Percentiles rank a stretch among this genome's conserved stretches.
phyloP scores from a whole-genome alignment of 305 asterid species.

The Fraxinus floribunda region DNA sequence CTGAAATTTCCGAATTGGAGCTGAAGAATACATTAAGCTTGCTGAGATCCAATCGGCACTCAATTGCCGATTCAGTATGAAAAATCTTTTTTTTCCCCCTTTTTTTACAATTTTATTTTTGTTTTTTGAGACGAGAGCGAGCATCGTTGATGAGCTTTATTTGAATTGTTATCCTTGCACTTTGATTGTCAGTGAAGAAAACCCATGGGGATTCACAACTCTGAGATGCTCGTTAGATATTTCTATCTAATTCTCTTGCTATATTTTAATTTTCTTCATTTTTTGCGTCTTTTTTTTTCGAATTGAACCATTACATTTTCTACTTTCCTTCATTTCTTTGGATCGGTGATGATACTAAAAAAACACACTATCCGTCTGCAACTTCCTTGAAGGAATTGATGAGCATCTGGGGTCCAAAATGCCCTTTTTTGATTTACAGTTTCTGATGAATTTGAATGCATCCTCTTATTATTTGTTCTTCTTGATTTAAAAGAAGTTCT shows the following conservation, averaged over 20 bases:
- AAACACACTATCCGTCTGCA: neutral
- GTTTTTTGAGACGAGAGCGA: neutral
- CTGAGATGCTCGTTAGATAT: neutral
- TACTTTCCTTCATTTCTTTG: neutral
- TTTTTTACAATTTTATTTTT: neutral
- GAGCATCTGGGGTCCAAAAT: neutral
- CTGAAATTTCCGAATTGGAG: constrained; percentile 21
- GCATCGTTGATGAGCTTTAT: constrained; percentile 4
- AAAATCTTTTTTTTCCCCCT: neutral
- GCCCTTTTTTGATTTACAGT: neutral
- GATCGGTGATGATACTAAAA: neutral
- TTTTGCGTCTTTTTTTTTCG: neutral
- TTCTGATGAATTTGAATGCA: no score
- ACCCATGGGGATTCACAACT: neutral
- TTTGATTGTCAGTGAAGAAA: constrained; percentile 13
- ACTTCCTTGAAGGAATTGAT: neutral
- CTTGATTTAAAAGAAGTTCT: no score
- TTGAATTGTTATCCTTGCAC: constrained; percentile 15
- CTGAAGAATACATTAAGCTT: constrained; percentile 18
- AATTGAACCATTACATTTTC: neutral
- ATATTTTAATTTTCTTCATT: neutral
- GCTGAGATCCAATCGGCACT: constrained; percentile 15
- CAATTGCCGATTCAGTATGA: neutral
- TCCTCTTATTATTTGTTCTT: no score
- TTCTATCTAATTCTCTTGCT: neutral